A percentile compares a stretch with the other conserved stretches of the same genome.
Evolutionary conservation across 352 stramenopile species (phyloP).

Genomic region (Phytophthora citricola): DNA sequence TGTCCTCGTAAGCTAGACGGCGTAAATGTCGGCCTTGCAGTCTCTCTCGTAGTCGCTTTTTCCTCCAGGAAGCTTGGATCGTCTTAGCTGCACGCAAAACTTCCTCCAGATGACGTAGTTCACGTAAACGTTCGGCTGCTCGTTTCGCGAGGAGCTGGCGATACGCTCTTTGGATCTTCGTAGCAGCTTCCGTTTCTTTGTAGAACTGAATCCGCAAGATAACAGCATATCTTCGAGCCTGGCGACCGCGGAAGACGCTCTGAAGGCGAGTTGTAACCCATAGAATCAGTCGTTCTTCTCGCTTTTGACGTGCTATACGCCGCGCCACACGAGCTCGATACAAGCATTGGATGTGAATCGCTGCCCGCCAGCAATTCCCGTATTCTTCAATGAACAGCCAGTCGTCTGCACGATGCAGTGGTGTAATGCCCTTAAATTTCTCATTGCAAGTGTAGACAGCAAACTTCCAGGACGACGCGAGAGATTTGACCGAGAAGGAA

Average conservation of each 20-base stretch:
- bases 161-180: constrained; percentile 61
- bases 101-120: constrained; percentile 22
- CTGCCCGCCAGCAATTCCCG: constrained; percentile 70
- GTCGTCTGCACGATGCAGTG: constrained; percentile 77
- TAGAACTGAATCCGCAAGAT: constrained; percentile 53
- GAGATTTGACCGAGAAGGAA: constrained; percentile 60
- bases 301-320: constrained; percentile 43
- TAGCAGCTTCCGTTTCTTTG: constrained; percentile 67
- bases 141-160: constrained; percentile 16
- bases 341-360: constrained; percentile 70
- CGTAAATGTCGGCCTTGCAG: constrained; percentile 31
- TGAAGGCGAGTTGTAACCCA: constrained; percentile 72
- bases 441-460: constrained; percentile 43
- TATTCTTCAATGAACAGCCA: constrained; percentile 90
- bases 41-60: constrained; percentile 45
- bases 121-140: constrained; percentile 26
- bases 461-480: constrained; percentile 72
- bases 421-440: constrained; percentile 81
- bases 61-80: constrained; percentile 58
- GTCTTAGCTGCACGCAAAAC: constrained; percentile 33
- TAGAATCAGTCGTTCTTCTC: constrained; percentile 53
- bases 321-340: constrained; percentile 66
- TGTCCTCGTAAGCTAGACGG: constrained; percentile 28
- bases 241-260: constrained; percentile 66
- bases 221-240: constrained; percentile 56